These are phyloP conservation scores for Quercus lobata DNA, from an alignment of 331 rosid genomes.

Conservation along the genomic window DNA sequence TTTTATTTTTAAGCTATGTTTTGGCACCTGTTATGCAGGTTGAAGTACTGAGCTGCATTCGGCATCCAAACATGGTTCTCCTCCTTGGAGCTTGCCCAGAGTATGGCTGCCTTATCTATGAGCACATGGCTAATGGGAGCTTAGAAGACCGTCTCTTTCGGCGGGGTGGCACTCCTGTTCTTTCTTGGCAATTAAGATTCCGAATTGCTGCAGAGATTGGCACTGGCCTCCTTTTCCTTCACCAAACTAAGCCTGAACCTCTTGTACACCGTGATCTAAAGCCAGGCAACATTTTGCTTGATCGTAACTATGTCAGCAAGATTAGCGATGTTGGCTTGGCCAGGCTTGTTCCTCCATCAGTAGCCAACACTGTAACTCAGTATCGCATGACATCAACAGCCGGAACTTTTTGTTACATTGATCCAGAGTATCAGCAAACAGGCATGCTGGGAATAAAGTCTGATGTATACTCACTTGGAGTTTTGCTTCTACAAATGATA, in stretches of 20 bases:
- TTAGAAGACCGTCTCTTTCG: constrained; percentile 72
- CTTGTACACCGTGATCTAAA: constrained; percentile 88
- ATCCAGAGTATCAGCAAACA: constrained; percentile 87
- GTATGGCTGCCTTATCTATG: constrained; percentile 77
- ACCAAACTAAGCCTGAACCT: constrained; percentile 79
- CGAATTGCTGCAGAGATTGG: constrained; percentile 80
- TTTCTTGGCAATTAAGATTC: constrained; percentile 76
- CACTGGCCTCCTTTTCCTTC: constrained; percentile 76
- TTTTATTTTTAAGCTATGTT: background rate
- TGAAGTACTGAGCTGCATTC: constrained; percentile 65
- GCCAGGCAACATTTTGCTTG: constrained; percentile 78
- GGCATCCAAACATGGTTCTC: constrained; percentile 92
- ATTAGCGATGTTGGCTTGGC: constrained; percentile 88
- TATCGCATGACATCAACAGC: constrained; percentile 84
- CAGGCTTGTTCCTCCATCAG: constrained; percentile 81
- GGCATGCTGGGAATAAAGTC: constrained; percentile 85
- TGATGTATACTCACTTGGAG: constrained; percentile 72
- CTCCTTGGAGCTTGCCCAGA: constrained; percentile 93
- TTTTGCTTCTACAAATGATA: constrained; percentile 67
- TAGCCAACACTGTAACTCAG: constrained; percentile 68
- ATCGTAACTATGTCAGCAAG: constrained; percentile 76
- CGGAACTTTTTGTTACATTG: constrained; percentile 81
- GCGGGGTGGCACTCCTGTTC: constrained; percentile 38
- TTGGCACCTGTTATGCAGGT: constrained; percentile 36
- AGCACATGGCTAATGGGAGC: constrained; percentile 84